Percentiles rank a stretch among this genome's conserved stretches.
These are phyloP conservation scores for Phlebopus sp. DNA, from an alignment of 1,284 basidiomycete genomes.

Conservation along the genomic window DNA sequence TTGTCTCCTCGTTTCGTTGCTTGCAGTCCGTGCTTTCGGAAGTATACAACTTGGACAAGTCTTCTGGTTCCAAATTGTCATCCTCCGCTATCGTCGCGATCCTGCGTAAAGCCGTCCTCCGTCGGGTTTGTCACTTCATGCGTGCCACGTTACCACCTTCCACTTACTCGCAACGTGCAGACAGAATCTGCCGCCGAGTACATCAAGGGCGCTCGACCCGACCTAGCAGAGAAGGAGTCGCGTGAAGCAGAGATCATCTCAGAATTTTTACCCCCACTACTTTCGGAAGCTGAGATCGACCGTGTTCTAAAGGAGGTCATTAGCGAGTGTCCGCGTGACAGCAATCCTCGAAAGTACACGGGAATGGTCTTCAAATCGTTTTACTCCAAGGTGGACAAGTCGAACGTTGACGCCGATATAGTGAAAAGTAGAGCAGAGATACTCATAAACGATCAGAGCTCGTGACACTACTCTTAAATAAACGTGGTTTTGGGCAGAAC, in stretches of 20 bases:
- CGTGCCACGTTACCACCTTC: conserved; percentile 2
- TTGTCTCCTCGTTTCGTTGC: background rate
- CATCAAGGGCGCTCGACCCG: conserved; percentile 51
- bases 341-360: conserved; percentile 37
- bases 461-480: background rate
- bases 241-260: conserved; percentile 54
- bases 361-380: conserved; percentile 61
- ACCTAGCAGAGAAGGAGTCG: conserved; percentile 63
- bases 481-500: background rate
- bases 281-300: conserved; percentile 56
- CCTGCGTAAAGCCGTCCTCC: conserved; percentile 54
- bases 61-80: conserved; percentile 39
- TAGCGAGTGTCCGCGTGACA: conserved; percentile 24
- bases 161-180: conserved; percentile 36
- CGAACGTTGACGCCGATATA: conserved; percentile 51
- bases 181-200: conserved; percentile 59
- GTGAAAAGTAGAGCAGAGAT: conserved; percentile 51
- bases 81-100: conserved; percentile 48
- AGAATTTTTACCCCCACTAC: conserved; percentile 55
- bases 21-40: conserved; percentile 64
- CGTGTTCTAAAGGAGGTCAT: conserved; percentile 43
- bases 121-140: conserved; percentile 52
- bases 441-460: conserved; percentile 31
- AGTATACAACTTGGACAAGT: conserved; percentile 66
- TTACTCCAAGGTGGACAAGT: conserved; percentile 58